Base-by-base conservation (phyloP, 2,329 filamentous ascomycete genomes). In the Sporothrix globosa region DNA sequence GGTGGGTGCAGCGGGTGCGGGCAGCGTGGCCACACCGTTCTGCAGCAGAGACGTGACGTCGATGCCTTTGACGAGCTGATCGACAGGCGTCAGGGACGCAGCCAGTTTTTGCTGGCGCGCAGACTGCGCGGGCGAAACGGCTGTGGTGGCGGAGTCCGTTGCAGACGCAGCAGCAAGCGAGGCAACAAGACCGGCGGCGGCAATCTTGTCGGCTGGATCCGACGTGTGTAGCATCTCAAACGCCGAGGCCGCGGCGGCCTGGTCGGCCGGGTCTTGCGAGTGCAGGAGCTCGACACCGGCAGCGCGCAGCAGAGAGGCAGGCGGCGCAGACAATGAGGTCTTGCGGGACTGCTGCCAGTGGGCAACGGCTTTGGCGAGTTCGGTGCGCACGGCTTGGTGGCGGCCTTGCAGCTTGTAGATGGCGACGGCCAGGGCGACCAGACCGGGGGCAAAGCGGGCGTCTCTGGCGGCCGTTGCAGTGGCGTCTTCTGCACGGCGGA, bases 181-280 rank as follows among this genome's bases (percentile, higher is more conserved):
- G 3, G 96, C 96, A 9, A 98, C 87, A n/a, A 96, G 88, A 1
- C 96, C 96, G 10, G 93, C 93, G 19, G 88, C 87, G 1, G 92
- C 90, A 69, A 91, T 85, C 44, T 85, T 86, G 75, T 97, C 92
- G 52, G 82, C 83, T n/a, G 86, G 82, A 54, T 93, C 85, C 71
- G 88, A 84, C 2, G 86, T 81, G 73, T 91, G 87, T 14, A 98
- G 85, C 63, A 86, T 86, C 67, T 87, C 85, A 80, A 98, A 98
- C 9, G 96, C 90, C n/a, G 91, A 86, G 3, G 89, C 89, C 0
- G 96, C 94, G 0, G 88, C 83, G 17, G 85, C 79, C 34, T 93
- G 82, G 74, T 97, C 92, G 19, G 90, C 85, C 0, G 84, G 78
- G 63, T 90, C 87, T 7, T 90, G 87, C 0, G 92, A 97, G 74